phyloP scores from a whole-genome alignment of 148 eudicot genomes.

The Rhododendron simsii region DNA sequence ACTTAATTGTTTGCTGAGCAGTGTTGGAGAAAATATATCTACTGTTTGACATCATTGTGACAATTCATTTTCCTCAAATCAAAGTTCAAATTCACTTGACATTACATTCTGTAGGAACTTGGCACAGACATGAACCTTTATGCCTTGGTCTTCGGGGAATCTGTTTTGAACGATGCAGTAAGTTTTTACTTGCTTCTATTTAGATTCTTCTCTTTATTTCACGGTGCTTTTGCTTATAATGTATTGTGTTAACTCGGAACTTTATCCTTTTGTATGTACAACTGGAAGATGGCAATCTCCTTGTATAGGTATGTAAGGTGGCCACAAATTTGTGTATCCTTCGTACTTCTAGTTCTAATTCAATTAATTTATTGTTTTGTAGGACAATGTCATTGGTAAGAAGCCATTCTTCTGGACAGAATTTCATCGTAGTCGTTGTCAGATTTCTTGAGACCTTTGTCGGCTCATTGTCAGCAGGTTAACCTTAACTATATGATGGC shows the following conservation, averaged over 20 bases:
- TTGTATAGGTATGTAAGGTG: constrained; percentile 70
- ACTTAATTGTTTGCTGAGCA: not conserved
- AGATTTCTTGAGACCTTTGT: constrained; percentile 96
- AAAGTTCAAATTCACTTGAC: constrained; percentile 9
- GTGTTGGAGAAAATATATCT: not conserved
- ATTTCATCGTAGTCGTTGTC: constrained; percentile 55
- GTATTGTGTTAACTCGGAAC: constrained; percentile 6
- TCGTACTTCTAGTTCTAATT: constrained; percentile 6
- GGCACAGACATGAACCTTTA: constrained; percentile 92
- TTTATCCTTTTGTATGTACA: constrained; percentile 13
- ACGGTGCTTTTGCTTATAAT: constrained; percentile 11
- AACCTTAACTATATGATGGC: constrained; percentile 21
- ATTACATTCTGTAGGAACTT: constrained; percentile 65
- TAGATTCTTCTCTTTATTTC: not conserved
- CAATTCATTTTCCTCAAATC: not conserved
- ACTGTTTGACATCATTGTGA: not conserved
- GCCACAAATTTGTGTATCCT: not conserved
- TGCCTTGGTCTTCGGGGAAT: constrained; percentile 98
- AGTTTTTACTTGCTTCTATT: constrained; percentile 28
- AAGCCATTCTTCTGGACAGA: constrained; percentile 66
- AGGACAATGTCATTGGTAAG: constrained; percentile 90
- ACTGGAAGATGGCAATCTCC: constrained; percentile 94
- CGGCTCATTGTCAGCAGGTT: constrained; percentile 98
- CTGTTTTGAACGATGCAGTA: constrained; percentile 98
- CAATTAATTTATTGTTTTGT: constrained; percentile 14